phyloP scores from a whole-genome alignment of 768 basidiomycete genomes.

The Suillus alpinus region DNA sequence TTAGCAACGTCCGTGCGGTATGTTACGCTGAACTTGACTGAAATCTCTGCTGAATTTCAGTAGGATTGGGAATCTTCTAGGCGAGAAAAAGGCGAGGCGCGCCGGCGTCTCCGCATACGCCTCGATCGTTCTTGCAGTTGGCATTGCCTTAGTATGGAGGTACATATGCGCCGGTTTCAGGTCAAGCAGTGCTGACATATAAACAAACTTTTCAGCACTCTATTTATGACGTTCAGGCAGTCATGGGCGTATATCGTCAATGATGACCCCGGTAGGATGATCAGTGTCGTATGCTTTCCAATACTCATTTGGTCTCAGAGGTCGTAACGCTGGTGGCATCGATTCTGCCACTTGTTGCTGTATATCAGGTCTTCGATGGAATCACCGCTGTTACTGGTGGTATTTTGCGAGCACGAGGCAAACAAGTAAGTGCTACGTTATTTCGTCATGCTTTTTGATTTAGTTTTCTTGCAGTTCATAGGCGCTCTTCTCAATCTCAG shows the following conservation, averaged over 20 bases:
- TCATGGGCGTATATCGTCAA: conserved; percentile 79
- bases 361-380: conserved; percentile 88
- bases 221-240: conserved; percentile 60
- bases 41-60: neutral
- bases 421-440: conserved; percentile 44
- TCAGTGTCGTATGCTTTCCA: neutral
- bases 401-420: conserved; percentile 80
- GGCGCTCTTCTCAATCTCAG: conserved; percentile 81
- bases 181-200: neutral
- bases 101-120: conserved; percentile 68
- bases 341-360: conserved; percentile 71
- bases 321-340: conserved; percentile 48
- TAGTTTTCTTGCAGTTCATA: conserved; percentile 44
- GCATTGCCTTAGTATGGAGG: conserved; percentile 68
- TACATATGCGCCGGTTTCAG: conserved; percentile 20
- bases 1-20: conserved; percentile 86
- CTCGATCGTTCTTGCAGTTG: conserved; percentile 62
- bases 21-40: conserved; percentile 12
- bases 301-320: conserved; percentile 31
- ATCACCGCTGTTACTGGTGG: conserved; percentile 65
- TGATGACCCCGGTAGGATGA: conserved; percentile 48
- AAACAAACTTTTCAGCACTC: conserved; percentile 32
- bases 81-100: conserved; percentile 71
- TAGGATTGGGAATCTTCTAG: conserved; percentile 87
- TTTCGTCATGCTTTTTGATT: neutral